Evolutionary conservation across 768 basidiomycete species (phyloP).

Genomic region (Calocybe indica): DNA sequence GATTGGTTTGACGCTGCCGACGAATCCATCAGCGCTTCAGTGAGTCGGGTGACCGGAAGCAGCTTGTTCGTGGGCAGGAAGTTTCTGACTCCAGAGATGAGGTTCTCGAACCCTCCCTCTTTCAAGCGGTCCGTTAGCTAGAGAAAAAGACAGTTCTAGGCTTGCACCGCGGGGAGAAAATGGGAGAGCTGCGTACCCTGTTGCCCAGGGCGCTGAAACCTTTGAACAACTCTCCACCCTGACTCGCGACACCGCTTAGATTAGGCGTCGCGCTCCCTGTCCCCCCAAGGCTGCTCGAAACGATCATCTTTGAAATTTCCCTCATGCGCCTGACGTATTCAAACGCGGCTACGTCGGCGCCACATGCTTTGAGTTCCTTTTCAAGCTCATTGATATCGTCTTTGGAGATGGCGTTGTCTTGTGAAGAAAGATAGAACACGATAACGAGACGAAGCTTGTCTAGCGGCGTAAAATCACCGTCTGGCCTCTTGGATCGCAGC

Average conservation of each 20-base stretch:
- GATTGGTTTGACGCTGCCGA: slow-evolving; percentile 91
- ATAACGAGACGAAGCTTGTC: slow-evolving; percentile 94
- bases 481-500: slow-evolving; percentile 68
- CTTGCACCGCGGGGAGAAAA: neutral
- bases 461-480: slow-evolving; percentile 57
- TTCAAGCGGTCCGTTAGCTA: slow-evolving; percentile 91
- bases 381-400: slow-evolving; percentile 88
- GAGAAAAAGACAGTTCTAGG: slow-evolving; percentile 1
- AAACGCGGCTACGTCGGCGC: slow-evolving; percentile 77
- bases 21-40: slow-evolving; percentile 97
- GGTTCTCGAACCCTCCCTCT: slow-evolving; percentile 93
- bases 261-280: slow-evolving; percentile 63
- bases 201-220: slow-evolving; percentile 92
- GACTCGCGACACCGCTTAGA: slow-evolving; percentile 49
- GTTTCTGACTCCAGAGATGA: slow-evolving; percentile 97
- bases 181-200: slow-evolving; percentile 45
- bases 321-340: slow-evolving; percentile 90
- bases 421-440: slow-evolving; percentile 89
- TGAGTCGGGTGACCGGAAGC: slow-evolving; percentile 84
- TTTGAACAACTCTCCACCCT: slow-evolving; percentile 85
- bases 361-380: slow-evolving; percentile 76
- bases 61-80: slow-evolving; percentile 95
- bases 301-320: slow-evolving; percentile 91
- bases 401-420: slow-evolving; percentile 75
- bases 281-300: slow-evolving; percentile 48